A percentile compares a stretch with the other conserved stretches of the same genome.
These are phyloP conservation scores for Hypoxylon crocopeplum DNA, from an alignment of 495 filamentous ascomycete species.

Conservation along the genomic window DNA sequence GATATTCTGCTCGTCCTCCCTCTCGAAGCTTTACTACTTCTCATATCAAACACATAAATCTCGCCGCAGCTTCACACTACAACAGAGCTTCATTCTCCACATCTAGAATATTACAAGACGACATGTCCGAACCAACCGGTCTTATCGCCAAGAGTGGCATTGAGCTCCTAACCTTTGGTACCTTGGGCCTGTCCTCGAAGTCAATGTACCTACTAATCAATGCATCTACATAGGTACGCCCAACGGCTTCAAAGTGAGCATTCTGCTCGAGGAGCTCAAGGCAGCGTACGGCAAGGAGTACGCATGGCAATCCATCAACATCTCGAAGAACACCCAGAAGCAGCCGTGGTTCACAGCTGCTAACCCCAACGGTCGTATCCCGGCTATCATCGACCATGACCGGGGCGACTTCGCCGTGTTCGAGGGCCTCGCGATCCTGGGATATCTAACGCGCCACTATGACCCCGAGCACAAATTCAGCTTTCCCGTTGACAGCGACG, in stretches of 20 bases:
- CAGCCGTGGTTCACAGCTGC: conserved; percentile 69
- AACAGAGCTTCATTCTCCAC: conserved; percentile 30
- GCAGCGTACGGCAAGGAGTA: conserved; percentile 63
- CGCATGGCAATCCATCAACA: conserved; percentile 68
- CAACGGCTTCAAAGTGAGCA: conserved; percentile 70
- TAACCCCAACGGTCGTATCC: conserved; percentile 89
- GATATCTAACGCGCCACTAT: conserved; percentile 78
- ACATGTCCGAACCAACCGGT: conserved; percentile 53
- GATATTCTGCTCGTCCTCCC: conserved; percentile 2
- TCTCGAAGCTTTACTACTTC: background rate
- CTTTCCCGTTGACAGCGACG: conserved; percentile 71
- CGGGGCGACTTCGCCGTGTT: conserved; percentile 69
- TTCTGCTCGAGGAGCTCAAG: conserved; percentile 80
- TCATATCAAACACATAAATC: background rate
- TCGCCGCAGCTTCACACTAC: background rate
- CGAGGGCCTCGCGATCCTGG: conserved; percentile 78
- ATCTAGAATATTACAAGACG: conserved; percentile 2
- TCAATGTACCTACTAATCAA: conserved; percentile 4
- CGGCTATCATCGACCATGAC: conserved; percentile 75
- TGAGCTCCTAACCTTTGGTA: conserved; percentile 60
- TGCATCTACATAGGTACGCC: conserved; percentile 39
- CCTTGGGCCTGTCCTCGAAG: background rate
- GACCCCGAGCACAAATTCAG: conserved; percentile 79
- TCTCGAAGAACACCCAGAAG: conserved; percentile 77
- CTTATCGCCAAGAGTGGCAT: conserved; percentile 63